Conservation (phyloP, 768 basidiomycete genomes). For the Sporobolomyces pararoseus region DNA sequence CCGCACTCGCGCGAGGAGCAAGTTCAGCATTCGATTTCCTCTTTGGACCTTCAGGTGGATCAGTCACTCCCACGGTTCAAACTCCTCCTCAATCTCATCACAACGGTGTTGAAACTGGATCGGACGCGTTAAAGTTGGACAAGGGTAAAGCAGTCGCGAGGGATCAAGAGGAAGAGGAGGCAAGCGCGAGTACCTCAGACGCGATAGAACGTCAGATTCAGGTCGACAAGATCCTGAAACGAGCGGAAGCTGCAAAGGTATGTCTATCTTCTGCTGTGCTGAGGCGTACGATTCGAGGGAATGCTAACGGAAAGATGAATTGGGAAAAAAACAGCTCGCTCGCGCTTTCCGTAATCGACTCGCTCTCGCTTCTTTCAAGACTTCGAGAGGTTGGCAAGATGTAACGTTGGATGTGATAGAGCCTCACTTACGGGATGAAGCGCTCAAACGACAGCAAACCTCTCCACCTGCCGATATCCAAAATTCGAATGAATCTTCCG, state of each 20-base stretch:
- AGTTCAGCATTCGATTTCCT: constrained; percentile 6
- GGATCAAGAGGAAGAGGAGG: not conserved
- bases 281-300: not conserved
- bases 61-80: not conserved
- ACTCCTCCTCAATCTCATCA: not conserved
- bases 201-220: constrained; percentile 8
- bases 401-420: constrained; percentile 41
- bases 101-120: not conserved
- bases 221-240: constrained; percentile 32
- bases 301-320: not conserved
- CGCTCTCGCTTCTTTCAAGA: constrained; percentile 43
- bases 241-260: constrained; percentile 30
- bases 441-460: not conserved
- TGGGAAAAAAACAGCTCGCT: constrained; percentile 36
- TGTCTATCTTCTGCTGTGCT: not conserved
- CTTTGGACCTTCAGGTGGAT: not conserved
- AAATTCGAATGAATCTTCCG: not conserved
- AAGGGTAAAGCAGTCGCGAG: constrained; percentile 33
- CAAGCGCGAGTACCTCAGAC: not conserved
- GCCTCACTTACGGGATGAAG: constrained; percentile 37
- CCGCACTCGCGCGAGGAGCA: constrained; percentile 2
- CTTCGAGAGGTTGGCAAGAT: constrained; percentile 38
- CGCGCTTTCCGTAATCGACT: constrained; percentile 41
- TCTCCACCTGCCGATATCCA: not conserved
- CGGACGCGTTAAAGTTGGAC: constrained; percentile 8